Evolutionary conservation across 2,329 filamentous ascomycete genomes (phyloP), one percentile per base, ranked within the genome.

Genomic region (Zopfia rhizophila): DNA sequence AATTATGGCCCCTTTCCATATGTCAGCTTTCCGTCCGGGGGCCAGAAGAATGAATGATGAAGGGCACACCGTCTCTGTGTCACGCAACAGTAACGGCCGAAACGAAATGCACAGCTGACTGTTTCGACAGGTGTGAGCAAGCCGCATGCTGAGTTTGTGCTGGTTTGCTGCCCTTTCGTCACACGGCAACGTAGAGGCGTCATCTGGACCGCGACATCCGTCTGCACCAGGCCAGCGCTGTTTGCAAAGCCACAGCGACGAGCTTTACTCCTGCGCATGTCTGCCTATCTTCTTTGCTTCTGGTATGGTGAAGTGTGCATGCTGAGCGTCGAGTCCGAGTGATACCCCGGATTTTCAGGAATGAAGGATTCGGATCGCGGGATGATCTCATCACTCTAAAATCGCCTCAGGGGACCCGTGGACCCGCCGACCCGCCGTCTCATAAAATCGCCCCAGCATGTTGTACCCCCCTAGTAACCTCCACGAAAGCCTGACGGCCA

Each of bases 311-410:
- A 16, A 7, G n/a, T 16, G 6, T 5, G 23, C n/a, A 40, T 32
- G n/a, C 30, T 37, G 37, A 21, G 28, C n/a, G n/a, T n/a, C n/a
- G n/a, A n/a, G n/a, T n/a, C n/a, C 29, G 11, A 21, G 14, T n/a
- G 22, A 19, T 40, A n/a, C 19, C 25, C 19, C 23, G 23, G 35
- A 25, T 5, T 4, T n/a, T n/a, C n/a, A 17, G 13, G 24, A 28
- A 5, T 16, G 37, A 13, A n/a, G 29, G 36, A 36, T 27, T 40
- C 46, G 49, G 35, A 42, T 27, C 25, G 48, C 58, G 54, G 53
- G 60, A 55, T 64, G 60, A 64, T 58, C 57, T 59, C 61, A 63
- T 60, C 58, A 57, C 58, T 28, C 45, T 53, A 48, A n/a, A n/a
- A 47, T 37, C 30, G 12, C 27, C 21, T n/a, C n/a, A n/a, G n/a